Conservation (phyloP, 2,329 filamentous ascomycete genomes). For the Trichoderma sp. region DNA sequence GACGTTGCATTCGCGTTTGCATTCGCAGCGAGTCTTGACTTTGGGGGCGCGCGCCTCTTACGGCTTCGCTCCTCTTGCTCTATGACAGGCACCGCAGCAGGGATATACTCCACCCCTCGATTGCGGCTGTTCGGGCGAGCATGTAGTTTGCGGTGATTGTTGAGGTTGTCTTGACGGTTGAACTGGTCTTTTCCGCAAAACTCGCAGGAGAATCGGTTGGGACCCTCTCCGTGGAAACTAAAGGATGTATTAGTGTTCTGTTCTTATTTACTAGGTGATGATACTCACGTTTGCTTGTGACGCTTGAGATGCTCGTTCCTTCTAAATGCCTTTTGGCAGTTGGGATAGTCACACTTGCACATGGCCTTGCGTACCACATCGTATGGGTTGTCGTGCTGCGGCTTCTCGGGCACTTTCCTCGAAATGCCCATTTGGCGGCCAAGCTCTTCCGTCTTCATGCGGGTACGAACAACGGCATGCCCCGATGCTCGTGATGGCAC, state of each 20-base stretch:
- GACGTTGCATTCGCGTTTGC: not conserved
- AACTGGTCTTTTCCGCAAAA: constrained; percentile 43
- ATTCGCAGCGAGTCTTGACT: constrained; percentile 30
- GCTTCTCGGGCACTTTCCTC: constrained; percentile 31
- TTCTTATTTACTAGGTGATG: not conserved
- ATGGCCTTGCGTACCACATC: constrained; percentile 40
- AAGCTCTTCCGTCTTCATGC: constrained; percentile 44
- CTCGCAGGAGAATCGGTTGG: constrained; percentile 40
- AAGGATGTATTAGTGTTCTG: not conserved
- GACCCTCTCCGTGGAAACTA: constrained; percentile 39
- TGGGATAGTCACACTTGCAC: constrained; percentile 45
- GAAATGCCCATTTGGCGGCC: constrained; percentile 39
- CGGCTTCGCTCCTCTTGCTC: constrained; percentile 41
- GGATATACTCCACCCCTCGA: constrained; percentile 40
- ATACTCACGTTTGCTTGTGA: constrained; percentile 50
- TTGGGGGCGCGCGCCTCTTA: constrained; percentile 39
- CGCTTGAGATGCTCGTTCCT: constrained; percentile 56
- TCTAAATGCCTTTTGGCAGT: constrained; percentile 49
- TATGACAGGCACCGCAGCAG: constrained; percentile 39
- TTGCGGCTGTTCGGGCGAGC: constrained; percentile 39
- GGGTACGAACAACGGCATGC: constrained; percentile 41
- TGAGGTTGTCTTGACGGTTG: constrained; percentile 42
- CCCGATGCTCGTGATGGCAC: constrained; percentile 38
- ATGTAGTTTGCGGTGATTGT: constrained; percentile 42
- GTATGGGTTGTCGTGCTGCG: constrained; percentile 29